phyloP scores from a whole-genome alignment of 768 basidiomycete genomes.

The Auricularia auricula-judae region DNA sequence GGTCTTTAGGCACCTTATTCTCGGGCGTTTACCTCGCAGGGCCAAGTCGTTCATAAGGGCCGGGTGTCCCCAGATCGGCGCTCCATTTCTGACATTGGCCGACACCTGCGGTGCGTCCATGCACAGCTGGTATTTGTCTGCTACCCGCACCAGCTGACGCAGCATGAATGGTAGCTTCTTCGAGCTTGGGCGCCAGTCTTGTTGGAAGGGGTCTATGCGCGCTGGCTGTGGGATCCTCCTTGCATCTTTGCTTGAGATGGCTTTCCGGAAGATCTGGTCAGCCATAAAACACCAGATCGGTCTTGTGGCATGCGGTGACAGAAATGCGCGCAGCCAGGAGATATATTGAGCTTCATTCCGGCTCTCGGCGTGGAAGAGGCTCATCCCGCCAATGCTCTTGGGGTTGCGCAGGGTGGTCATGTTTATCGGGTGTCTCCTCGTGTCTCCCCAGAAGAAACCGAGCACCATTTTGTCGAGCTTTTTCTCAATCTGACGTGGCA shows the following conservation, averaged over 20 bases:
- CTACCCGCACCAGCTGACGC: neutral
- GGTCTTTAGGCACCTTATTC: neutral
- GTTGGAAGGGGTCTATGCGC: neutral
- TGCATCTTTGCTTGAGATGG: neutral
- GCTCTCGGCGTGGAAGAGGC: neutral
- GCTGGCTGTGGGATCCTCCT: neutral
- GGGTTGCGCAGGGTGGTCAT: neutral
- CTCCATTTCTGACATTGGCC: neutral
- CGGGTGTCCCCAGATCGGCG: neutral
- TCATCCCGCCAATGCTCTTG: slow-evolving; percentile 3
- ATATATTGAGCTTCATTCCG: neutral
- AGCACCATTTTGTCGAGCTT: slow-evolving; percentile 12
- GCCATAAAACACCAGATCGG: slow-evolving; percentile 20
- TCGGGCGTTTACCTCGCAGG: neutral
- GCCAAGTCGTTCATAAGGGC: neutral
- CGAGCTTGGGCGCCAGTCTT: neutral
- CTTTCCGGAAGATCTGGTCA: slow-evolving; percentile 8
- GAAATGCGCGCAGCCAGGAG: slow-evolving; percentile 13
- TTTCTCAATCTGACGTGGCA: slow-evolving; percentile 19
- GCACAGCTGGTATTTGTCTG: neutral
- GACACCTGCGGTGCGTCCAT: neutral
- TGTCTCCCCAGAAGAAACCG: slow-evolving; percentile 19
- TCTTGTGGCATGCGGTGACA: slow-evolving; percentile 6
- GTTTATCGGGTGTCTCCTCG: slow-evolving; percentile 1
- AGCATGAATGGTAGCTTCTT: neutral